These are phyloP conservation scores for Gautieria morchelliformis DNA, from an alignment of 768 basidiomycete genomes.

Conservation along the genomic window DNA sequence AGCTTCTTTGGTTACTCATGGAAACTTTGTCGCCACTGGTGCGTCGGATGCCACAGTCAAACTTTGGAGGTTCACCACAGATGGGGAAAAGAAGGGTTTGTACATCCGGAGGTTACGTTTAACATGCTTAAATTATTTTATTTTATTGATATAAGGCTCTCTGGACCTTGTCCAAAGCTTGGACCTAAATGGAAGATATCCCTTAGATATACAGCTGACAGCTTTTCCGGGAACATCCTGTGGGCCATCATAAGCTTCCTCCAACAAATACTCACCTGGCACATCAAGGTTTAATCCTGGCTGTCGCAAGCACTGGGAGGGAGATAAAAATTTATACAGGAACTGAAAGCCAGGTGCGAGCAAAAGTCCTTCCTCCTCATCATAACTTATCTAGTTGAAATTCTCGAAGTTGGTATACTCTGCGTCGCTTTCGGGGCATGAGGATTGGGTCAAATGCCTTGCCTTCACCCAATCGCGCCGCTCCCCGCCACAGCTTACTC, in stretches of 20 bases:
- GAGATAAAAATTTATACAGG: conserved; percentile 71
- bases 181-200: conserved; percentile 57
- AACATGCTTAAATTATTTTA: not conserved
- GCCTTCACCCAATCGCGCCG: conserved; percentile 42
- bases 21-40: conserved; percentile 54
- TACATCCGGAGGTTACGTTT: conserved; percentile 25
- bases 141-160: not conserved
- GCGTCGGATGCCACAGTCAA: conserved; percentile 77
- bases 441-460: conserved; percentile 90
- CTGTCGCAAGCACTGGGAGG: conserved; percentile 73
- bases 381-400: not conserved
- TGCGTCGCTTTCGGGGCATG: conserved; percentile 67
- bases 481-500: conserved; percentile 41
- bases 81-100: conserved; percentile 10
- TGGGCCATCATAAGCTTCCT: conserved; percentile 22
- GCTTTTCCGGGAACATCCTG: conserved; percentile 61
- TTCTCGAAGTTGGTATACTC: conserved; percentile 46
- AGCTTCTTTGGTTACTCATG: conserved; percentile 50
- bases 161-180: conserved; percentile 44
- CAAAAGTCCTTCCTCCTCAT: not conserved
- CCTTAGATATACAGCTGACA: conserved; percentile 57
- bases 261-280: not conserved
- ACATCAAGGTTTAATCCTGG: conserved; percentile 47
- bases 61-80: conserved; percentile 48
- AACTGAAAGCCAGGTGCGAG: conserved; percentile 44